Conservation (phyloP, 345 rosid species). For the Hibiscus tridactylites region DNA sequence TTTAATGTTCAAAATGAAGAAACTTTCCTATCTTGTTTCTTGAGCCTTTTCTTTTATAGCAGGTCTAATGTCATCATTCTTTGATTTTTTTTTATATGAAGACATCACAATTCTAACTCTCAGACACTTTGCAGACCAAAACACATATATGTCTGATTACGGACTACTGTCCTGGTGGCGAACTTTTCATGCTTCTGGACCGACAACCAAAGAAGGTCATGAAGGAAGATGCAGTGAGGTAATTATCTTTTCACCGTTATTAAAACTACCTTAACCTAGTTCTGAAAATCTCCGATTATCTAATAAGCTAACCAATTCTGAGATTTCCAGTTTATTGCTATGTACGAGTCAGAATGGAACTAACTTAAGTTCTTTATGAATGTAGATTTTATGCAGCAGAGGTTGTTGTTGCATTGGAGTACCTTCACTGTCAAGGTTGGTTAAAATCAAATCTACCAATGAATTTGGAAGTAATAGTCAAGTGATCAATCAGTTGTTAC, state of each 20-base stretch:
- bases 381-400: slow-evolving; percentile 84
- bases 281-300: background rate
- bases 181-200: slow-evolving; percentile 84
- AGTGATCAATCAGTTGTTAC: background rate
- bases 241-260: background rate
- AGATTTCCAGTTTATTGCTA: background rate
- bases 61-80: background rate
- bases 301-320: background rate
- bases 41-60: background rate
- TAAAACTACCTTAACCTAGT: background rate
- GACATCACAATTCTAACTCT: slow-evolving; percentile 12
- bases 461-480: background rate
- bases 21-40: background rate
- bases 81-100: background rate
- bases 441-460: background rate
- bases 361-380: slow-evolving; percentile 7
- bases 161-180: slow-evolving; percentile 92
- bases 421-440: slow-evolving; percentile 95
- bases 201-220: slow-evolving; percentile 76
- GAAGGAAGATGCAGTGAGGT: slow-evolving; percentile 93
- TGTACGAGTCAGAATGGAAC: background rate
- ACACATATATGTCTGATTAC: slow-evolving; percentile 92
- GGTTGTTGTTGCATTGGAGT: slow-evolving; percentile 83
- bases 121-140: slow-evolving; percentile 60
- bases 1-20: background rate